A percentile compares a stretch with the other conserved stretches of the same genome.
Evolutionary conservation across 163 green algal species (phyloP).

Genomic region (Coccomyxa subellipsoidea): DNA sequence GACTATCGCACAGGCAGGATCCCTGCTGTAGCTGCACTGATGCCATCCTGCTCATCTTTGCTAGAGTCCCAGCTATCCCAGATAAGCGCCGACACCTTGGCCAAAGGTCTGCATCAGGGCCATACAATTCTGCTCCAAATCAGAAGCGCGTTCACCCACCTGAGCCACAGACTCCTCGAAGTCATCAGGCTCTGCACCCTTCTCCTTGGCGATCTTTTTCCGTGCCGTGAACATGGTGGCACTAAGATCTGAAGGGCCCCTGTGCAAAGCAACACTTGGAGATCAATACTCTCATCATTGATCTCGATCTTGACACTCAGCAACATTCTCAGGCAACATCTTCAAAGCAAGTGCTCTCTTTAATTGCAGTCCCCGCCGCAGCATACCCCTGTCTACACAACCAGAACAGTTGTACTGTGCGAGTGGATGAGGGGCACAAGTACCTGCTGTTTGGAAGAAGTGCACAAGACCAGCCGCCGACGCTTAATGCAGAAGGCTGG

Average conservation of each 20-base stretch:
- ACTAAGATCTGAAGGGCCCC: not conserved
- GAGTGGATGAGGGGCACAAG: not conserved
- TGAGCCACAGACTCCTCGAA: slow-evolving; percentile 98
- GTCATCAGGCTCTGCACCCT: slow-evolving; percentile 82
- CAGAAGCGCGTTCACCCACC: slow-evolving; percentile 44
- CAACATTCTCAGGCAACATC: too few species aligned
- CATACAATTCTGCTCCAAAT: not conserved
- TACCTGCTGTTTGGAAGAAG: not conserved
- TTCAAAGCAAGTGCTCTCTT: too few species aligned
- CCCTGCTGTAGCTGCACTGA: too few species aligned
- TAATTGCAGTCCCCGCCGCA: too few species aligned
- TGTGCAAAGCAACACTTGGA: not conserved
- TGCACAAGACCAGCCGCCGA: not conserved
- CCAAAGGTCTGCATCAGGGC: too few species aligned
- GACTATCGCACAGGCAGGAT: too few species aligned
- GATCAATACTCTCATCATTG: not conserved
- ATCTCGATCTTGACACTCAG: too few species aligned
- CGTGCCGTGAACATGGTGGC: slow-evolving; percentile 74
- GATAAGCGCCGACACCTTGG: too few species aligned
- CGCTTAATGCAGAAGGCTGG: not conserved
- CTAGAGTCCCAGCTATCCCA: too few species aligned
- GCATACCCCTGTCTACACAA: not conserved
- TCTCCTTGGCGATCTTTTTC: slow-evolving; percentile 98
- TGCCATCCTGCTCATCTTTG: too few species aligned
- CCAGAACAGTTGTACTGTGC: too few species aligned